Conservation (phyloP, 2,329 filamentous ascomycete genomes). For the Colletotrichum caudatum region DNA sequence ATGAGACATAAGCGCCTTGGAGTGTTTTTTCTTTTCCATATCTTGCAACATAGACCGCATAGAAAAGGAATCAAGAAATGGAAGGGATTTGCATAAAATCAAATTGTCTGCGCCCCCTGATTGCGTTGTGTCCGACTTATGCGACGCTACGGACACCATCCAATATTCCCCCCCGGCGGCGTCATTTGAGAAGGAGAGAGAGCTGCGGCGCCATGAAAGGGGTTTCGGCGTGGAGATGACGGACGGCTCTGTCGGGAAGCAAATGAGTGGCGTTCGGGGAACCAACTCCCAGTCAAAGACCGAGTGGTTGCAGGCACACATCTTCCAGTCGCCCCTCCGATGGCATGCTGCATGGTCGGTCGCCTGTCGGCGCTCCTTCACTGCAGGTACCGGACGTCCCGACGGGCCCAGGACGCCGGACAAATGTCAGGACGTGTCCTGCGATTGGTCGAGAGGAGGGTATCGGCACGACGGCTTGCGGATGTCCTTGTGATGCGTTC, state of each 20-base stretch:
- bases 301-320: neutral
- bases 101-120: neutral
- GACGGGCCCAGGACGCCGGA: neutral
- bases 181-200: neutral
- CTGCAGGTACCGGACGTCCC: neutral
- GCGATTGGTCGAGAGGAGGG: neutral
- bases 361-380: neutral
- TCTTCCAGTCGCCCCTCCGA: neutral
- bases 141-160: constrained; percentile 16
- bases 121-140: neutral
- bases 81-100: neutral
- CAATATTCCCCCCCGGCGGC: constrained; percentile 12
- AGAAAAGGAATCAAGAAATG: neutral
- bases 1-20: neutral
- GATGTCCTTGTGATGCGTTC: neutral
- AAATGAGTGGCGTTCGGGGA: neutral
- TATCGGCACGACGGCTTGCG: neutral
- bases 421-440: neutral
- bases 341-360: neutral
- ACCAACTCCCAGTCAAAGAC: neutral
- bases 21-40: neutral
- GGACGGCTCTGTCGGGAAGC: neutral
- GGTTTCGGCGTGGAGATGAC: neutral
- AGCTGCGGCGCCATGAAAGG: neutral
- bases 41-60: constrained; percentile 7